These are phyloP conservation scores for Nigrospora oryzae DNA, from an alignment of 2,329 filamentous ascomycete genomes.

Conservation along the genomic window DNA sequence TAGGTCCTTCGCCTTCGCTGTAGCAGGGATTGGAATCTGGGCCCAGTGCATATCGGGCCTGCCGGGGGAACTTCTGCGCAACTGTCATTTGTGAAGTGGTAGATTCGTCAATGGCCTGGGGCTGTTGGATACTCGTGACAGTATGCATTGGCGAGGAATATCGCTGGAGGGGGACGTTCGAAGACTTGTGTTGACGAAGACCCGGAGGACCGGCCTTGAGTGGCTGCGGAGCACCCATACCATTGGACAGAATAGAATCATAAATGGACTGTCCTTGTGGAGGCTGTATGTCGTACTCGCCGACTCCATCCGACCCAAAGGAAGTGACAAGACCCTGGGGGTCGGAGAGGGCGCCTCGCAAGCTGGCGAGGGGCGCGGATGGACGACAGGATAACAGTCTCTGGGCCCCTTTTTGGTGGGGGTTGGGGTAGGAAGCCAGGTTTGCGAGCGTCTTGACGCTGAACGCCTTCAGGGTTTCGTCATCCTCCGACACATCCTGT, in stretches of 20 bases:
- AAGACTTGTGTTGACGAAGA: conserved; percentile 38
- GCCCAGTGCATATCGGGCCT: too few species aligned
- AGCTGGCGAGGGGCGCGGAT: background rate
- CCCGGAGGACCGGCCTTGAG: conserved; percentile 47
- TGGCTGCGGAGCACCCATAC: conserved; percentile 36
- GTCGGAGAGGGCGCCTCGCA: conserved; percentile 6
- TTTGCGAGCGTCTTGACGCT: conserved; percentile 41
- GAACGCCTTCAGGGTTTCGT: conserved; percentile 25
- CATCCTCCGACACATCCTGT: conserved; percentile 1
- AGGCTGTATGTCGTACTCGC: conserved; percentile 5
- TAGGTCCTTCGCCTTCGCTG: too few species aligned
- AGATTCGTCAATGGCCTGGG: too few species aligned
- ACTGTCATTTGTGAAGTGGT: too few species aligned
- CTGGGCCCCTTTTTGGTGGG: conserved; percentile 42
- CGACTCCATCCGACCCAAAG: conserved; percentile 9
- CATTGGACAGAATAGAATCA: conserved; percentile 15
- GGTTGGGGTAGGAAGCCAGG: conserved; percentile 47
- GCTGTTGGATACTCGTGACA: too few species aligned
- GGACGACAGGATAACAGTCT: conserved; percentile 28
- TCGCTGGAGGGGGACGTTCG: conserved; percentile 3
- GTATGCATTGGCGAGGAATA: too few species aligned
- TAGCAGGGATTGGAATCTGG: too few species aligned
- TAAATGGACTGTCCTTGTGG: background rate
- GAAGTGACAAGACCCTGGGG: conserved; percentile 2
- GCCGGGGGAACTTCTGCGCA: too few species aligned